A percentile compares a stretch with the other conserved stretches of the same genome.
Evolutionary conservation across 805 yeast genomes (phyloP).

Genomic region (Saccharomyces cerevisiae): DNA sequence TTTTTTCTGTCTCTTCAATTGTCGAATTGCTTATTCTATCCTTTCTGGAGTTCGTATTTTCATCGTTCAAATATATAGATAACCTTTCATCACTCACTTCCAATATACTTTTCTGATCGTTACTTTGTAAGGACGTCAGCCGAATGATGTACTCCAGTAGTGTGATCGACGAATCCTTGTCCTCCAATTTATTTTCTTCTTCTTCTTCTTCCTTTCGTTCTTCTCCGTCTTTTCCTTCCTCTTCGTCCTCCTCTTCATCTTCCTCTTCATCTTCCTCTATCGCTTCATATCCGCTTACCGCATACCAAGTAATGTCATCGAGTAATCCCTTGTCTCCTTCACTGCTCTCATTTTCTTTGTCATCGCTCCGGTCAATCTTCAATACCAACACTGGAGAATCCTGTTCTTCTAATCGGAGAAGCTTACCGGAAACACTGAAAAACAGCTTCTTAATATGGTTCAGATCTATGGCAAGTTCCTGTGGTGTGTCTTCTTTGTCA

Average conservation of each 20-base stretch:
- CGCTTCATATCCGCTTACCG: constrained; percentile 39
- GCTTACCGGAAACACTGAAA: constrained; percentile 61
- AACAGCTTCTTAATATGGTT: constrained; percentile 43
- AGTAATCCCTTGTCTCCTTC: background rate
- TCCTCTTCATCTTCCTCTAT: constrained; percentile 18
- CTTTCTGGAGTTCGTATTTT: constrained; percentile 27
- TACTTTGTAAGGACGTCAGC: constrained; percentile 50
- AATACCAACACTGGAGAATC: constrained; percentile 59
- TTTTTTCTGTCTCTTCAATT: background rate
- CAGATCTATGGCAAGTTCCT: constrained; percentile 31
- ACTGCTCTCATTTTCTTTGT: constrained; percentile 17
- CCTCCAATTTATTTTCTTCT: constrained; percentile 19
- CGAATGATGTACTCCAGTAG: constrained; percentile 57
- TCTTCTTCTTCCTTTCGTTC: constrained; percentile 16
- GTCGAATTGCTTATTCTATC: background rate
- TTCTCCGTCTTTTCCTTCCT: constrained; percentile 9
- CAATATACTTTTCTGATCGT: constrained; percentile 46
- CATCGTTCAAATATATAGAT: constrained; percentile 53
- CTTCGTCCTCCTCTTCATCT: constrained; percentile 21
- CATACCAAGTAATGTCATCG: constrained; percentile 40
- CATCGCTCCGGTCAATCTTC: constrained; percentile 34
- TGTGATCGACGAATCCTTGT: constrained; percentile 37
- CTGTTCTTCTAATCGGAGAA: constrained; percentile 54
- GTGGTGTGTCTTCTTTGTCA: constrained; percentile 35
- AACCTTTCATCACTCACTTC: constrained; percentile 60